Conservation (phyloP, 129 eudicot species). For the Chrysanthemum seticuspe region DNA sequence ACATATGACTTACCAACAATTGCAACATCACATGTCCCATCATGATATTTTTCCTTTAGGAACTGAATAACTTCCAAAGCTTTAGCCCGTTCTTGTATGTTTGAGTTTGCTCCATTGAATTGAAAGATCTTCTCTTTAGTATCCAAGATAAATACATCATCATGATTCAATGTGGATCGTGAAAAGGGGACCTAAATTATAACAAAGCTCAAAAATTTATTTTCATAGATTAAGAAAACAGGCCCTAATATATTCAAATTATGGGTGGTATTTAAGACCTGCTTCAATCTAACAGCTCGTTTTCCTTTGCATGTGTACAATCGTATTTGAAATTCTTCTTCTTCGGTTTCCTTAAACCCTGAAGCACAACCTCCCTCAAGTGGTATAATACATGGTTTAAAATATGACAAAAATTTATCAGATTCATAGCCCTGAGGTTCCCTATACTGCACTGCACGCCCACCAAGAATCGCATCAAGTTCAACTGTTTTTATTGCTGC, state of each 20-base stretch:
- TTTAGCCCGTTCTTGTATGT: slow-evolving; percentile 89
- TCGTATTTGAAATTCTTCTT: slow-evolving; percentile 90
- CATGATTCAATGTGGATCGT: slow-evolving; percentile 86
- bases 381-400: slow-evolving; percentile 95
- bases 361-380: slow-evolving; percentile 97
- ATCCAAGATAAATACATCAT: slow-evolving; percentile 86
- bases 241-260: not conserved
- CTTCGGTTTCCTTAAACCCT: slow-evolving; percentile 85
- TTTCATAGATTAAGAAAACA: slow-evolving; percentile 10
- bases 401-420: slow-evolving; percentile 87
- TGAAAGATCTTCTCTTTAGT: slow-evolving; percentile 83
- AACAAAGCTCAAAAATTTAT: not conserved
- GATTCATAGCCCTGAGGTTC: slow-evolving; percentile 95
- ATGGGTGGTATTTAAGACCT: slow-evolving; percentile 41
- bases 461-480: slow-evolving; percentile 94
- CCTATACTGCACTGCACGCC: slow-evolving; percentile 94
- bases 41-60: slow-evolving; percentile 81
- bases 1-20: slow-evolving; percentile 65
- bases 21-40: slow-evolving; percentile 86
- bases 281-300: slow-evolving; percentile 88
- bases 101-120: slow-evolving; percentile 89
- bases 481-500: slow-evolving; percentile 98
- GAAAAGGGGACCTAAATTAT: slow-evolving; percentile 73
- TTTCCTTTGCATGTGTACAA: slow-evolving; percentile 89
- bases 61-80: slow-evolving; percentile 87